Evolutionary conservation across 1,139 yeast genomes (phyloP), one percentile per base, ranked within the genome.

Genomic region (Ogataea hybrid): DNA sequence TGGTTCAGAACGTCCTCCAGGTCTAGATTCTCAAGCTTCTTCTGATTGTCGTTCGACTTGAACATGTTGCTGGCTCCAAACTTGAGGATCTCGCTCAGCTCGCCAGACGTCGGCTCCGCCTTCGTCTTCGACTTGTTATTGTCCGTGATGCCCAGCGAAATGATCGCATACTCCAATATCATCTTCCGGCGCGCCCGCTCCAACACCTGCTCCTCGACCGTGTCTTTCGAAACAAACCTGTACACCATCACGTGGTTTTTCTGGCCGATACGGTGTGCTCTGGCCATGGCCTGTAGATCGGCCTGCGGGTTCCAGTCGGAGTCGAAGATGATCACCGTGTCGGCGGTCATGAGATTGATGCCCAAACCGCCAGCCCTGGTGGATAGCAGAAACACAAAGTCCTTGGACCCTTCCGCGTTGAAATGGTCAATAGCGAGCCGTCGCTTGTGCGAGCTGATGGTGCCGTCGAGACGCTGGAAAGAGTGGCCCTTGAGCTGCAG

Each of bases 261-360:
- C 64, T 92, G 99, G 12, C 99, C 99, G 59, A 92, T 92, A 71
- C 99, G 82, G 67, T 92, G 99, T 3, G 98, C 99, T 67, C 99
- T 81, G 0, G 98, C 99, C 99, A 94, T 94, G 4, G 98, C 98
- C 67, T 92, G 97, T 54, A 90, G 70, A 73, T 90, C 98, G 1
- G 97, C 97, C 65, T 92, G 97, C 1, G 97, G 97, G 60, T 92
- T 92, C 99, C 99, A 92, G 69, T 92, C 99, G 10, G 96, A 86
- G 67, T 92, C 99, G 66, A 92, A 92, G 33, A 92, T 89, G 54
- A 92, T 87, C 27, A 92, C 99, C 4, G 98, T 92, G 60, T 92
- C 99, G 4, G 99, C 98, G 5, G 98, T 92, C 97, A 90, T 92
- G 61, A 94, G 73, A 62, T 92, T 92, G 61, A 92, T 94, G 64